phyloP scores from a whole-genome alignment of 345 rosid species.

The Punica granatum region DNA sequence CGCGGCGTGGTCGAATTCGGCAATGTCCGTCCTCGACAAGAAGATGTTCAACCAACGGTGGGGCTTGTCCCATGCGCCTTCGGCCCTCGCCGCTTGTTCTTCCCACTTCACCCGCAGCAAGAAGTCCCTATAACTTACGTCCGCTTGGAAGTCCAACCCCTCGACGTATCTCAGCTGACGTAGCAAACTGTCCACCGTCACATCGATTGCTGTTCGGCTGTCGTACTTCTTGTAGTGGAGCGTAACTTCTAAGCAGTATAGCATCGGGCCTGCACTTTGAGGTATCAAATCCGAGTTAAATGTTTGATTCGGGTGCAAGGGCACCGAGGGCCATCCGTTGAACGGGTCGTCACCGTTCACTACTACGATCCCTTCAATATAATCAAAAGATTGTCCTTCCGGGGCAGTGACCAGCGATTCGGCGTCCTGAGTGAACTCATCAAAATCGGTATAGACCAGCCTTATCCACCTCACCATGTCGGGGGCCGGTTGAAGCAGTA shows the following conservation, averaged over 20 bases:
- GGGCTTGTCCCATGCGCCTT: no score
- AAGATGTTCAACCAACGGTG: no score
- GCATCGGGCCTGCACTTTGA: constrained; percentile 47
- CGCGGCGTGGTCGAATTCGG: no score
- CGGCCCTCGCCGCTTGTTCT: no score
- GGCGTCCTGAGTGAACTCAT: constrained; percentile 56
- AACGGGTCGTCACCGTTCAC: constrained; percentile 66
- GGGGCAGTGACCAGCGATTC: constrained; percentile 67
- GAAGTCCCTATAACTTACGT: no score
- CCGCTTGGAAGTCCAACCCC: no score
- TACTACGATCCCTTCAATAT: constrained; percentile 83
- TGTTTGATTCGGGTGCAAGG: constrained; percentile 28
- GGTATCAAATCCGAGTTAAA: constrained; percentile 42
- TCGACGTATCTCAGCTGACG: no score
- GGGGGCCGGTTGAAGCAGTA: constrained; percentile 8
- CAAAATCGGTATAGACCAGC: constrained; percentile 63
- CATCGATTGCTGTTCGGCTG: no score
- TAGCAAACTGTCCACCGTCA: no score
- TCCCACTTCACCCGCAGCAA: no score
- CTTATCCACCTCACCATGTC: constrained; percentile 74
- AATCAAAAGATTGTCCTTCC: constrained; percentile 56
- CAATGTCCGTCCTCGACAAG: no score
- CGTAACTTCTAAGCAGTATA: constrained; percentile 77
- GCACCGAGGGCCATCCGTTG: constrained; percentile 81
- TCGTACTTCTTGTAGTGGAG: no score